phyloP scores from a whole-genome alignment of 2,329 filamentous ascomycete species.

The Rutstroemia sp. region DNA sequence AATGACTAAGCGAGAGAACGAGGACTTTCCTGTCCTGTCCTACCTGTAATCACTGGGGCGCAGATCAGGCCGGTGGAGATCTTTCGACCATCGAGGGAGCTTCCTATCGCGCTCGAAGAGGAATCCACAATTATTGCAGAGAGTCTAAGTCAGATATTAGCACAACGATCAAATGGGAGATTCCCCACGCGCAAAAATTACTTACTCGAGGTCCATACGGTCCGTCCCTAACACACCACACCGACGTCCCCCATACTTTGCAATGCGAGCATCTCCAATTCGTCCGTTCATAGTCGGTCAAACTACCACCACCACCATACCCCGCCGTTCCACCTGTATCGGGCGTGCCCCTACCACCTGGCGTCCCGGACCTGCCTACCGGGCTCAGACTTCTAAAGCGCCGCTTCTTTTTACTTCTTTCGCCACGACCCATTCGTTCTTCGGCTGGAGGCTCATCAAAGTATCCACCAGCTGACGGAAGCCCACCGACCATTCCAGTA shows the following conservation, averaged over 20 bases:
- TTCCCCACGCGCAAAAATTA: constrained; percentile 12
- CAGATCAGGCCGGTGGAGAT: constrained; percentile 46
- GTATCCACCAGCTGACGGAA: constrained; percentile 49
- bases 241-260: constrained; percentile 76
- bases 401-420: constrained; percentile 91
- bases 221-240: constrained; percentile 93
- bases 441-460: constrained; percentile 49
- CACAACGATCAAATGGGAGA: not conserved
- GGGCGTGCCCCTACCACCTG: constrained; percentile 69
- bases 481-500: constrained; percentile 70
- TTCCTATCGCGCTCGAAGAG: constrained; percentile 81
- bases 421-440: constrained; percentile 83
- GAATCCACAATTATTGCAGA: constrained; percentile 91
- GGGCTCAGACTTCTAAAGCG: constrained; percentile 86
- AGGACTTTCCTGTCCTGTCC: too few relatives aligned
- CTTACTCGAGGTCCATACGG: constrained; percentile 76
- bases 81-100: constrained; percentile 69
- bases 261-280: constrained; percentile 89
- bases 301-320: constrained; percentile 47
- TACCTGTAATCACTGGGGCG: constrained; percentile 27
- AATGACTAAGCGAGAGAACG: too few relatives aligned
- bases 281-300: constrained; percentile 70
- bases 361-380: constrained; percentile 58
- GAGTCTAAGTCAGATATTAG: constrained; percentile 41
- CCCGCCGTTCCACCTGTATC: constrained; percentile 69